Conservation (phyloP, 23 red algal species). For the Cyanidioschyzon merolae region DNA sequence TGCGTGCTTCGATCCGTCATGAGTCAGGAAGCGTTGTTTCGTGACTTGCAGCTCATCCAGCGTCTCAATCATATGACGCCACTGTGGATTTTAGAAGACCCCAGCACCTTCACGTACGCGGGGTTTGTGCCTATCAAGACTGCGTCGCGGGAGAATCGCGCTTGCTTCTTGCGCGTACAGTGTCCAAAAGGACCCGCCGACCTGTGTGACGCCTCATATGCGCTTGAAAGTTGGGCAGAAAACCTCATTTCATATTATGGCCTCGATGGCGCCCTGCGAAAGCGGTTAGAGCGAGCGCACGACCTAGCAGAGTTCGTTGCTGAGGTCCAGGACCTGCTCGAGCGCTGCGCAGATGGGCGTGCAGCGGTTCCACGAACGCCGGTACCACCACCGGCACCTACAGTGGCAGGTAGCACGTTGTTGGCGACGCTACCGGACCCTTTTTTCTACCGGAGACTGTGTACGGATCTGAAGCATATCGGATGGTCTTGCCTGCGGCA, state of each 20-base stretch:
- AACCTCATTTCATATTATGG: neutral
- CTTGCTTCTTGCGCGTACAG: neutral
- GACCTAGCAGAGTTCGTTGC: neutral
- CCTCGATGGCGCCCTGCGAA: neutral
- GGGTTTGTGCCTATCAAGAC: neutral
- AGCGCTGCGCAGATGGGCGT: neutral
- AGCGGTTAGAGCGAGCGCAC: neutral
- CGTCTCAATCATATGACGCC: neutral
- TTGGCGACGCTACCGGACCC: neutral
- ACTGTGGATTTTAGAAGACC: neutral
- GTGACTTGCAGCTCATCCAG: neutral
- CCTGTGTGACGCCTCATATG: neutral
- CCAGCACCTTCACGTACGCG: neutral
- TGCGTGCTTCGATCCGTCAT: too few relatives aligned
- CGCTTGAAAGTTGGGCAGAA: neutral
- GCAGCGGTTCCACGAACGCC: neutral
- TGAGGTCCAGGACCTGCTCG: neutral
- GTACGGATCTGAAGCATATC: neutral
- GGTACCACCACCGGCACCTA: neutral
- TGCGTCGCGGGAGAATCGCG: neutral
- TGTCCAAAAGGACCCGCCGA: neutral
- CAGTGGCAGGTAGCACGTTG: neutral
- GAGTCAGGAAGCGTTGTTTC: too few relatives aligned
- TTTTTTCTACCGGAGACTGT: neutral
- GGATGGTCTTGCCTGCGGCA: neutral